Conservation (phyloP, 306 rosid species). For the Sicyos edulis region DNA sequence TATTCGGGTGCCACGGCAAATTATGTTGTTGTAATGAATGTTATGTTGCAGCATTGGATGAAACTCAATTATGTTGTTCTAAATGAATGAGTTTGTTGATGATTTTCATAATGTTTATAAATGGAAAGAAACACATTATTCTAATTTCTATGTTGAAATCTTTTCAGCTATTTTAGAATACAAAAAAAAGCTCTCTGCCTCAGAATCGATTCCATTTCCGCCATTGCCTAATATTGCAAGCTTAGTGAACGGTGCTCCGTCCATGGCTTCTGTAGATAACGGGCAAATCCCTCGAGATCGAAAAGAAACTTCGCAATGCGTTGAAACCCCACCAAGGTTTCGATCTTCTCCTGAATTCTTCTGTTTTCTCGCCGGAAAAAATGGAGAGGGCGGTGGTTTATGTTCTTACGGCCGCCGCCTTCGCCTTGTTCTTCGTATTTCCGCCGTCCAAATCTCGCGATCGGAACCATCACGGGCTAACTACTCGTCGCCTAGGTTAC, state of each 20-base stretch:
- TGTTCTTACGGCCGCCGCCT: slow-evolving; percentile 48
- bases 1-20: too few species aligned
- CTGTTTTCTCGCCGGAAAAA: slow-evolving; percentile 18
- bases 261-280: slow-evolving; percentile 23
- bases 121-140: not conserved
- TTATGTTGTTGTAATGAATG: too few species aligned
- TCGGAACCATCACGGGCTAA: slow-evolving; percentile 10
- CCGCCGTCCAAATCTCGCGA: slow-evolving; percentile 20
- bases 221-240: slow-evolving; percentile 11
- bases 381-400: slow-evolving; percentile 77
- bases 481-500: slow-evolving; percentile 51
- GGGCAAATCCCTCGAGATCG: not conserved
- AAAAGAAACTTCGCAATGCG: not conserved
- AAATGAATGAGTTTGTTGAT: not conserved
- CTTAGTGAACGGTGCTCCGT: slow-evolving; percentile 9
- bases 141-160: not conserved
- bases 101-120: not conserved
- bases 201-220: not conserved
- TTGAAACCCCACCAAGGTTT: slow-evolving; percentile 13
- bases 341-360: not conserved
- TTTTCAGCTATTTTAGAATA: not conserved
- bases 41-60: too few species aligned
- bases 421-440: slow-evolving; percentile 29
- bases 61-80: not conserved
- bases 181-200: not conserved